Evolutionary conservation across 371 early-diverging fungal species (phyloP).

Genomic region (Syncephalastrum contaminatum): DNA sequence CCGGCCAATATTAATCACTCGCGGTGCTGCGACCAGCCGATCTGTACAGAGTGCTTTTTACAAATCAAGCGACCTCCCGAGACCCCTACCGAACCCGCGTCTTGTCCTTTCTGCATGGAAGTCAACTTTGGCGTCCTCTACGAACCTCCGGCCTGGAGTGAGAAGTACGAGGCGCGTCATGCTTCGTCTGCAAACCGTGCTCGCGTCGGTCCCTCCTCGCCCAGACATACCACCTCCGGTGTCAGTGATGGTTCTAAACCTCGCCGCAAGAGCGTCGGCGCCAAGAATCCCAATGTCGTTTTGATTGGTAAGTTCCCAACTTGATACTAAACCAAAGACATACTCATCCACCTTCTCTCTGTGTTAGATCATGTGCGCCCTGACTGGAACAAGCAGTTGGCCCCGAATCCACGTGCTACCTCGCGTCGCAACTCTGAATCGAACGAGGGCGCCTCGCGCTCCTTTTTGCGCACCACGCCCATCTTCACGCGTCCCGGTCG

Average conservation of each 20-base stretch:
- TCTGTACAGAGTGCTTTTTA: slow-evolving; percentile 94
- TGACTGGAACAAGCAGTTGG: slow-evolving; percentile 54
- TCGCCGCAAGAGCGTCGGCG: slow-evolving; percentile 58
- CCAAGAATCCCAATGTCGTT: slow-evolving; percentile 68
- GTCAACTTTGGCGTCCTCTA: slow-evolving; percentile 85
- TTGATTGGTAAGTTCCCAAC: slow-evolving; percentile 61
- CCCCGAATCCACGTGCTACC: slow-evolving; percentile 32
- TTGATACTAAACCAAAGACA: too few relatives aligned
- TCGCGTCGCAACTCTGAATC: slow-evolving; percentile 50
- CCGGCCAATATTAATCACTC: slow-evolving; percentile 92
- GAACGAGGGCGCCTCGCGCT: too few relatives aligned
- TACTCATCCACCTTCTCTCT: background rate
- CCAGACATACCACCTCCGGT: slow-evolving; percentile 43
- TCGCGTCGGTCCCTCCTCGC: background rate
- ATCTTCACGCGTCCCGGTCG: slow-evolving; percentile 33
- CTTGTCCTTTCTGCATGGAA: slow-evolving; percentile 89
- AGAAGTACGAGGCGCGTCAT: slow-evolving; percentile 13
- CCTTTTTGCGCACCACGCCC: too few relatives aligned
- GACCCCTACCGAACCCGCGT: slow-evolving; percentile 53
- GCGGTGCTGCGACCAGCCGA: slow-evolving; percentile 91
- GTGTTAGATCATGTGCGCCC: slow-evolving; percentile 76
- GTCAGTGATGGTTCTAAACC: slow-evolving; percentile 22
- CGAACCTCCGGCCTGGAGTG: slow-evolving; percentile 49
- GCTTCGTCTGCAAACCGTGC: background rate
- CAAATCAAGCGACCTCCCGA: slow-evolving; percentile 84